A percentile compares a stretch with the other conserved stretches of the same genome.
Evolutionary conservation across 2,329 filamentous ascomycete species (phyloP).

Genomic region (Dendrostoma leiphaemia): DNA sequence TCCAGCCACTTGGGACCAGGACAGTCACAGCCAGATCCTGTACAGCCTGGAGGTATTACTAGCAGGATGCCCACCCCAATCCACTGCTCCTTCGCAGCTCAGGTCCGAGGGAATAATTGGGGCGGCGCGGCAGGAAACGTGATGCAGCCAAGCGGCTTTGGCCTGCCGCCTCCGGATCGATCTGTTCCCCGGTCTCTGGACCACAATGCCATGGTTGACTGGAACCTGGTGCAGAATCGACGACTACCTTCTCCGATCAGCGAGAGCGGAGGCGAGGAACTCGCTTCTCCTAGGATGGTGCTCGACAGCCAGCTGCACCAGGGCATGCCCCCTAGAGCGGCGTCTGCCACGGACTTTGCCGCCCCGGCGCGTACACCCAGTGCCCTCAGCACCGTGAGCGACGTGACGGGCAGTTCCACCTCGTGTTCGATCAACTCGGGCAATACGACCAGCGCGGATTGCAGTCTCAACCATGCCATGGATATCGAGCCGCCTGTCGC

Average conservation of each 20-base stretch:
- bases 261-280: constrained; percentile 49
- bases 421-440: neutral
- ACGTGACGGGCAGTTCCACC: constrained; percentile 9
- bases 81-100: constrained; percentile 55
- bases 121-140: constrained; percentile 34
- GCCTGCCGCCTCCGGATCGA: constrained; percentile 39
- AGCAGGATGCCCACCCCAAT: constrained; percentile 59
- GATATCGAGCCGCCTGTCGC: constrained; percentile 42
- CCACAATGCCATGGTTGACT: constrained; percentile 38
- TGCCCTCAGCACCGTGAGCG: constrained; percentile 26
- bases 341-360: constrained; percentile 32
- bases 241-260: constrained; percentile 60
- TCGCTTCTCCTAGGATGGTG: constrained; percentile 37
- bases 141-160: constrained; percentile 32
- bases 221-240: constrained; percentile 52
- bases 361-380: constrained; percentile 13
- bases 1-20: constrained; percentile 28
- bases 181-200: constrained; percentile 49
- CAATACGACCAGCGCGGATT: constrained; percentile 13
- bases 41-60: constrained; percentile 30
- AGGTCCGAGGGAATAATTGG: constrained; percentile 53
- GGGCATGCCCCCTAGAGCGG: constrained; percentile 33
- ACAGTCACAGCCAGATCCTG: constrained; percentile 30
- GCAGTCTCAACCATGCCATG: constrained; percentile 25
- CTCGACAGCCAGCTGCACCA: constrained; percentile 34